Base-by-base conservation (phyloP, 805 yeast genomes). In the Starmerella kuoi region DNA sequence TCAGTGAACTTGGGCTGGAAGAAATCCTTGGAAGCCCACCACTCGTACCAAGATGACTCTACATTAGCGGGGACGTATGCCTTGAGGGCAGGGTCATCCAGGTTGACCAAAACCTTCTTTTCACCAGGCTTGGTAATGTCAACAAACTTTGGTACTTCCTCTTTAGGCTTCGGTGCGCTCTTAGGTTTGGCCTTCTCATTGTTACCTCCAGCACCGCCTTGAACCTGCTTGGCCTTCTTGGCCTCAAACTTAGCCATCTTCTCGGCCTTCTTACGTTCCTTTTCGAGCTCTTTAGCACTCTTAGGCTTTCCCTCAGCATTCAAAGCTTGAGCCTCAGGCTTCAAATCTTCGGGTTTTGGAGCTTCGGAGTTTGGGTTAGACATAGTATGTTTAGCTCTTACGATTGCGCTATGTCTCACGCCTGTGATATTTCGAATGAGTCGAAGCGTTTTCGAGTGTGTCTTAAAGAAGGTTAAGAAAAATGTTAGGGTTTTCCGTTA, bases 21-120 rank as follows among this genome's bases (percentile, higher is more conserved):
- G 56, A 75, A 77, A 17, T 91, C 93, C 62, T 83, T 72, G 56
- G 80, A 70, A 47, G 74, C 79, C 98, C 98, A 91, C 97, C 98
- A 91, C 17, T 73, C 76, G 65, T 88, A 88, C 98, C 98, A 91
- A 12, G 95, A 83, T 43, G 93, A 79, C 65, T 91, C 98, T 37
- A 91, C 96, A 54, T 79, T 80, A 54, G 75, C 74, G 26, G 98
- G 98, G 56, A 75, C 82, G 64, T 91, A 91, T 8, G 97, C 88
- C 64, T 91, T 87, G 61, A 91, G 75, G 18, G 96, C 77, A 19
- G 95, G 87, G 60, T 87, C 94, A 33, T 88, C 95, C 40, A 91
- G 72, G 27, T 85, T 73, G n/a, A 76, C 80, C 45, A 91, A 73
- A 26, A 78, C 63, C 67, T 91, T 91, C 75, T 88, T 91, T 56